Evolutionary conservation across 768 basidiomycete species (phyloP).

Genomic region (Naganishia kalamii): DNA sequence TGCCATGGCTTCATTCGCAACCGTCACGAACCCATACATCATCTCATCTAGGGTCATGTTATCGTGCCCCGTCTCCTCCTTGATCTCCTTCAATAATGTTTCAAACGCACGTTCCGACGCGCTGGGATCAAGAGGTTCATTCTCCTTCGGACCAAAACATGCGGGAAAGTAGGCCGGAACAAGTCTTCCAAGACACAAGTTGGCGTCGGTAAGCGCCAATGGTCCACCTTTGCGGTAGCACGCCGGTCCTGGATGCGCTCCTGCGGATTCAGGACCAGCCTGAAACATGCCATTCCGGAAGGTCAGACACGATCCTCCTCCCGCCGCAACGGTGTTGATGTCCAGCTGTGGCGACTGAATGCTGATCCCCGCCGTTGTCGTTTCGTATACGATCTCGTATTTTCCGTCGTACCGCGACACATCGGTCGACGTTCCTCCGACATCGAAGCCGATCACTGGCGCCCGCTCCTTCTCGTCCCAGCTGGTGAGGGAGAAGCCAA

Average conservation of each 20-base stretch:
- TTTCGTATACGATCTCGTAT: constrained; percentile 89
- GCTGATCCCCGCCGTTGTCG: constrained; percentile 86
- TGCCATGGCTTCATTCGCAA: constrained; percentile 99
- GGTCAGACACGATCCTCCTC: constrained; percentile 81
- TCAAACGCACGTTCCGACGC: constrained; percentile 67
- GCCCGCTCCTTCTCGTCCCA: constrained; percentile 73
- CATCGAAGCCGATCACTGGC: constrained; percentile 67
- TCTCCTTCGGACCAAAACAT: constrained; percentile 83
- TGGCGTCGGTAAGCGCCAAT: constrained; percentile 86
- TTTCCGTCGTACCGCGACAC: constrained; percentile 86
- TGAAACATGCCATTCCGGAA: constrained; percentile 86
- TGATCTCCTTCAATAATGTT: constrained; percentile 62
- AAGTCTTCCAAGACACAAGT: constrained; percentile 78
- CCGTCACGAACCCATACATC: constrained; percentile 84
- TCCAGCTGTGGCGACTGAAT: constrained; percentile 90
- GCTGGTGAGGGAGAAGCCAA: constrained; percentile 82
- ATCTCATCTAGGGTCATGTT: constrained; percentile 68
- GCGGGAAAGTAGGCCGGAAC: constrained; percentile 86
- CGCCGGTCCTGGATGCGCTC: constrained; percentile 85
- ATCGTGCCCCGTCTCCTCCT: constrained; percentile 53
- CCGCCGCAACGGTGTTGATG: constrained; percentile 81
- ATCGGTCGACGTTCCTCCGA: constrained; percentile 86
- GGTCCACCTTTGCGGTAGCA: constrained; percentile 74
- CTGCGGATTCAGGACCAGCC: constrained; percentile 87
- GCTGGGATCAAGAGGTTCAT: constrained; percentile 69